Evolutionary conservation across 805 yeast genomes (phyloP), one percentile per base, ranked within the genome.

Genomic region (Debaryomyces castellii): DNA sequence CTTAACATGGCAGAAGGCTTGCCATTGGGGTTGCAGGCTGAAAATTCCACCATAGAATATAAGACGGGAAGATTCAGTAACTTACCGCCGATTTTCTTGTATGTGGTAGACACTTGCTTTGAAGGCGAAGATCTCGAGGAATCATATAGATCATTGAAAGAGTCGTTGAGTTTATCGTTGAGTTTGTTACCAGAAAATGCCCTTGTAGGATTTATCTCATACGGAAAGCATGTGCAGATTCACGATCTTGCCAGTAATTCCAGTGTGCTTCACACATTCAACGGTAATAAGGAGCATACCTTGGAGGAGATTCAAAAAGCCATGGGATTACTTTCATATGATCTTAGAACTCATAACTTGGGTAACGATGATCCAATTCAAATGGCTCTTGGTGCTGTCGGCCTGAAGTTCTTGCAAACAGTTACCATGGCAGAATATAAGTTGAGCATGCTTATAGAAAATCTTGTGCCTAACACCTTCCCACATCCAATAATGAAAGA

Each of bases 211-310:
- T 63, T 83, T 20, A 69, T 83, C 40, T 70, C 83, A 0, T 83
- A 62, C 63, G 89, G 88, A 4, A 80, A 80, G 45, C 71, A 81
- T 55, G 83, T 83, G 21, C 76, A 72, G 51, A 67, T 83, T 20
- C 82, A 81, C 55, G 85, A 83, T 52, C 59, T 82, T 17, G 63
- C 68, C 2, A 54, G 67, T 33, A 53, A 51, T 23, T 65, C 68
- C 18, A 59, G 66, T 20, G 71, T 64, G 49, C 62, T 73, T 8
- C 43, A 35, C n/a, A 23, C 32, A 9, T 83, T 83, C 64, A 82
- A 82, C 56, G 89, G 89, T 18, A 53, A 62, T 2, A 82, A 80
- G 53, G 66, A 64, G 9, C 81, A 83, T 52, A 62, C 76, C 0
- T 56, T 66, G 14, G 81, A 74, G 27, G 74, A 79, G 39, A 56